Conservation (phyloP, 441 rosid genomes). For the Gossypium davidsonii region DNA sequence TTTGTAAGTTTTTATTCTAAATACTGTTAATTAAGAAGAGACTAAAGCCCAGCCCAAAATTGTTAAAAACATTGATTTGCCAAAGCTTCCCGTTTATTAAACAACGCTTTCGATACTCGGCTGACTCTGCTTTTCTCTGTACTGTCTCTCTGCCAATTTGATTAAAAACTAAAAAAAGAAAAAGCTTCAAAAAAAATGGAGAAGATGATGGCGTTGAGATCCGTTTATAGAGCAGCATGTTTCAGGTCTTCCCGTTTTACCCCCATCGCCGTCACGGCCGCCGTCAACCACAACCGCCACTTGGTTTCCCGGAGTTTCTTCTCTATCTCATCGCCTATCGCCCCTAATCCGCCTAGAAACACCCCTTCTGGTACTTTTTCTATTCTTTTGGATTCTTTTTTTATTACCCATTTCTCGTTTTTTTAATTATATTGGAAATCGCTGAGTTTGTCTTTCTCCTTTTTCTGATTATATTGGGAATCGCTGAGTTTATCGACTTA, state of each 20-base stretch:
- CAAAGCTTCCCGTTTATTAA: no score
- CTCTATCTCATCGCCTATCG: slow-evolving; percentile 26
- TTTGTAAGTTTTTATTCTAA: no score
- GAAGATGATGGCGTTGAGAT: slow-evolving; percentile 43
- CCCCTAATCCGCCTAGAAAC: slow-evolving; percentile 27
- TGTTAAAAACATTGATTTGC: no score
- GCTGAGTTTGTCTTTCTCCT: background rate
- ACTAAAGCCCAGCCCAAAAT: no score
- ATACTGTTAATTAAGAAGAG: no score
- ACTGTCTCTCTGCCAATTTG: slow-evolving; percentile 27
- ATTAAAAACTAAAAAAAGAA: background rate
- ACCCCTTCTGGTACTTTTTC: slow-evolving; percentile 29
- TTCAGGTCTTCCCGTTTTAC: slow-evolving; percentile 37
- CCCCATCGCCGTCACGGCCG: slow-evolving; percentile 6
- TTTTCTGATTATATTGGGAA: background rate
- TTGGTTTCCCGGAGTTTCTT: slow-evolving; percentile 38
- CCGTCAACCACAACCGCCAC: slow-evolving; percentile 20
- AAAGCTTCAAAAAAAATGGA: slow-evolving; percentile 18
- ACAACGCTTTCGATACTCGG: no score
- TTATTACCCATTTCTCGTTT: background rate
- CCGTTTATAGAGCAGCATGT: slow-evolving; percentile 38
- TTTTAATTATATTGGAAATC: background rate
- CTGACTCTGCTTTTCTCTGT: no score
- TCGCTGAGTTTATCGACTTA: background rate
- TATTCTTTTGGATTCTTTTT: background rate